Evolutionary conservation across 208 protist genomes (phyloP).

Genomic region (Angomonas ambiguus): DNA sequence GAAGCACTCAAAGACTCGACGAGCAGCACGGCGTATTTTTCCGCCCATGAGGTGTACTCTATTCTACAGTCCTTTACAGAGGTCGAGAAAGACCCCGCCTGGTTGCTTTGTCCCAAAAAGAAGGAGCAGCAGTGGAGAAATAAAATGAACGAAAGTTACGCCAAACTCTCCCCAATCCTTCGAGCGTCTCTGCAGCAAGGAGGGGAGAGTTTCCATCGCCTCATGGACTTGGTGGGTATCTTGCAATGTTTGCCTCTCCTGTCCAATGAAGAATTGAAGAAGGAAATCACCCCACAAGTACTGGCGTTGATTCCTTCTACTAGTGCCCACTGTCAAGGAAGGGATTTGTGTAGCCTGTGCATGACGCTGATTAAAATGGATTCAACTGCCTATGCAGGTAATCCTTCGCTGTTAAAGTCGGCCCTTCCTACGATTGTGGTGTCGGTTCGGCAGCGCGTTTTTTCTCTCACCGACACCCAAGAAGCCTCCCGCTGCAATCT

Average conservation of each 20-base stretch:
- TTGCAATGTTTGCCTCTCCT: constrained; percentile 7
- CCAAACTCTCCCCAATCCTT: not conserved
- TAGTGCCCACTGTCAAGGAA: not conserved
- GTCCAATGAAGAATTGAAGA: not conserved
- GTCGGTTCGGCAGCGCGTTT: constrained; percentile 30
- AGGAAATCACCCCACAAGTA: not conserved
- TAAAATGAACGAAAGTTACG: not conserved
- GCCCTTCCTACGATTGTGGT: constrained; percentile 23
- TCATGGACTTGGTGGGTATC: constrained; percentile 4
- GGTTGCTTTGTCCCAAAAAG: not conserved
- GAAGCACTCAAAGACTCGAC: not conserved
- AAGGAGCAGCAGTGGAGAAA: not conserved
- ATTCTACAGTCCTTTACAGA: not conserved
- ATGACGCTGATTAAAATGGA: not conserved
- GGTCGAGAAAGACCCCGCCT: not conserved
- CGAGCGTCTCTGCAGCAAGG: not conserved
- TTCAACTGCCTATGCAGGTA: not conserved
- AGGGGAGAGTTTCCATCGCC: not conserved
- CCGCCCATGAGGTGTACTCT: not conserved
- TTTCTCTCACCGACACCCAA: constrained; percentile 30
- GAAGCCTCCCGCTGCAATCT: constrained; percentile 9
- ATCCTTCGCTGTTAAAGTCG: not conserved
- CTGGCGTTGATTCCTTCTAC: constrained; percentile 4
- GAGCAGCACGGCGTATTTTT: not conserved
- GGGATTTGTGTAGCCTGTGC: constrained; percentile 7